These are phyloP conservation scores for Zygosaccharomyces bisporus DNA, from an alignment of 805 yeast genomes.

Conservation along the genomic window DNA sequence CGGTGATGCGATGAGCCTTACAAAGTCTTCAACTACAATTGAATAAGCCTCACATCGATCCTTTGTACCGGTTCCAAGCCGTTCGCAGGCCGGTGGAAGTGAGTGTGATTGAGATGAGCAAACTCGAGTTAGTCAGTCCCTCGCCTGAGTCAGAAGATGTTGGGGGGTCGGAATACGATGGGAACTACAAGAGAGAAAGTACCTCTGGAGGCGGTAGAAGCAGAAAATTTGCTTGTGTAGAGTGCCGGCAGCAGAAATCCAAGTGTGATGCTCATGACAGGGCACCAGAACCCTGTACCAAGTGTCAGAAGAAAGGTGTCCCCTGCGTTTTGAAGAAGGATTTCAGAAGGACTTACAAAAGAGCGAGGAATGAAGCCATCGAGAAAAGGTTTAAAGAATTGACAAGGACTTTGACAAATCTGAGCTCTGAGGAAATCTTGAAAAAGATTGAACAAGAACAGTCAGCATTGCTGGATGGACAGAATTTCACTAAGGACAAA, in stretches of 20 bases:
- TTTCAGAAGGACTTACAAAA: slow-evolving; percentile 83
- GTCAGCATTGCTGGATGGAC: slow-evolving; percentile 25
- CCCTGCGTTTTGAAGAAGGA: slow-evolving; percentile 72
- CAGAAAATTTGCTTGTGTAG: slow-evolving; percentile 84
- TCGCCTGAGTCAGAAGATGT: slow-evolving; percentile 18
- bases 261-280: slow-evolving; percentile 80
- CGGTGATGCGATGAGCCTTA: slow-evolving; percentile 7
- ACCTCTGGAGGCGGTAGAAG: slow-evolving; percentile 17
- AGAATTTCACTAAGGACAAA: slow-evolving; percentile 33
- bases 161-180: slow-evolving; percentile 11
- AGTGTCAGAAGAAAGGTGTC: slow-evolving; percentile 69
- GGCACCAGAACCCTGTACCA: slow-evolving; percentile 74
- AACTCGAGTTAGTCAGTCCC: slow-evolving; percentile 10
- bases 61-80: neutral
- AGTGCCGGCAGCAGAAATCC: slow-evolving; percentile 93
- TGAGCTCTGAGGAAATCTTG: slow-evolving; percentile 32
- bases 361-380: slow-evolving; percentile 77
- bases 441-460: slow-evolving; percentile 30
- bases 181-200: slow-evolving; percentile 3
- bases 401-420: slow-evolving; percentile 46
- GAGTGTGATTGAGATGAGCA: slow-evolving; percentile 1
- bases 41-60: neutral
- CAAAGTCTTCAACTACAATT: neutral
- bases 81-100: neutral
- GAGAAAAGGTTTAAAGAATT: slow-evolving; percentile 76